Base-by-base conservation (phyloP, 192 early-diverging fungal species). In the Obelidium mucronatum region DNA sequence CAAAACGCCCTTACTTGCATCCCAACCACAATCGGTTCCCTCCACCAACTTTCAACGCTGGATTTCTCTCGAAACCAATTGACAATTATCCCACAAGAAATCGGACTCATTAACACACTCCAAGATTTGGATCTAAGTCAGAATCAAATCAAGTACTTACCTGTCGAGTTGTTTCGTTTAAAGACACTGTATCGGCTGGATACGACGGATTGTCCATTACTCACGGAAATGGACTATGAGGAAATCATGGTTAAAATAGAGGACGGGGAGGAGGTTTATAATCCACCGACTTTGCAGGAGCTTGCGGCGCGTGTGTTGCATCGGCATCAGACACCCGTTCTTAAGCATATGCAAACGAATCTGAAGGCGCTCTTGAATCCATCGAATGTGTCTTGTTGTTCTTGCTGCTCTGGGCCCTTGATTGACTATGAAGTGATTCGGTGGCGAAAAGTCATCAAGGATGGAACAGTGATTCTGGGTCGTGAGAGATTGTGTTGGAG, bases 341-440 rank as follows among this genome's bases (percentile, higher is more conserved):
- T 87, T 15, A 39, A 80, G 13, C 63, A 81, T 61, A 73, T 87
- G 8, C 76, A 84, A 2, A 79, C 79, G 15, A 81, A 93, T 39
- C 51, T 96, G 28, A 87, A 89, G 75, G 78, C 78, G 24, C 95
- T 94, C 76, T 70, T 96, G 34, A 1, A 24, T 33, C 59, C 59
- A 22, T 80, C 81, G 4, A 86, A 83, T 17, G 84, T 85, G 0
- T 75, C 85, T 26, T 64, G 73, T 26, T 96, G 94, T 78, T 83
- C 90, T 5, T 93, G 90, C 82, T 96, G 94, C 76, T 77, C 80
- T 17, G 94, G 94, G 6, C 94, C 94, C 11, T 93, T 90, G 68
- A 92, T 94, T 77, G 90, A 93, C 35, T 79, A 76, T 3, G 87
- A 59, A 74, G 82, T 87, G 6, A 82, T 78, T 33, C 87, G 93